A percentile compares a stretch with the other conserved stretches of the same genome.
Evolutionary conservation across 2,329 filamentous ascomycete species (phyloP).

Genomic region (Colletotrichum liaoningense): DNA sequence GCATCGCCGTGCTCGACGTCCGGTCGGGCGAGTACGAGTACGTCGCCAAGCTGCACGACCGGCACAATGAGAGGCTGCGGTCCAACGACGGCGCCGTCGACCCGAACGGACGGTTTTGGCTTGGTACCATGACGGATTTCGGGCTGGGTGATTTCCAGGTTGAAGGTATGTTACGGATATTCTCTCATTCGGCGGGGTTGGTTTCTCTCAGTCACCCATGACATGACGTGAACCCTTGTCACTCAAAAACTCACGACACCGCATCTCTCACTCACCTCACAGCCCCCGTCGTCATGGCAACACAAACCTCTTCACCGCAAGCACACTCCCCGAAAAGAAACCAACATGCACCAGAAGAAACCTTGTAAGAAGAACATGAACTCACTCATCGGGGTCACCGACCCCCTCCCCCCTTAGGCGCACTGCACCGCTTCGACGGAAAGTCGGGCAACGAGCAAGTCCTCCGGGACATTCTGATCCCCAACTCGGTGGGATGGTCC

Average conservation of each 20-base stretch:
- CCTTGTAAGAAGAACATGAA: background rate
- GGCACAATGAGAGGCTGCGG: conserved; percentile 65
- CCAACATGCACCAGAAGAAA: conserved; percentile 1
- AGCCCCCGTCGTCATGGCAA: background rate
- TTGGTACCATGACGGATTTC: conserved; percentile 87
- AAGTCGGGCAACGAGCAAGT: conserved; percentile 70
- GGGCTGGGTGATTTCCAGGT: conserved; percentile 66
- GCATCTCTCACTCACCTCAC: background rate
- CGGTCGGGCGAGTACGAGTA: conserved; percentile 65
- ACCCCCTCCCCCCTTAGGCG: conserved; percentile 59
- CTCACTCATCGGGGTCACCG: background rate
- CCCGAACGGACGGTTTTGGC: conserved; percentile 83
- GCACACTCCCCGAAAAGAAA: background rate
- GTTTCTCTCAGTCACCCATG: background rate
- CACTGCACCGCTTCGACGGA: conserved; percentile 78
- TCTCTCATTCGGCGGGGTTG: background rate
- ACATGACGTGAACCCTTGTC: background rate
- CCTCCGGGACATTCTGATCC: conserved; percentile 77
- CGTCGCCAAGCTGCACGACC: conserved; percentile 58
- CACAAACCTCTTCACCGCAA: conserved; percentile 1
- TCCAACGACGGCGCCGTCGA: conserved; percentile 89
- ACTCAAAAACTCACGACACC: background rate
- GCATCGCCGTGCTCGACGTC: conserved; percentile 82
- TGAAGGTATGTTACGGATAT: conserved; percentile 59
- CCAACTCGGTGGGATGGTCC: conserved; percentile 88